A percentile compares a stretch with the other conserved stretches of the same genome.
phyloP scores from a whole-genome alignment of 768 basidiomycete species.

The Boletus eberwhitei region DNA sequence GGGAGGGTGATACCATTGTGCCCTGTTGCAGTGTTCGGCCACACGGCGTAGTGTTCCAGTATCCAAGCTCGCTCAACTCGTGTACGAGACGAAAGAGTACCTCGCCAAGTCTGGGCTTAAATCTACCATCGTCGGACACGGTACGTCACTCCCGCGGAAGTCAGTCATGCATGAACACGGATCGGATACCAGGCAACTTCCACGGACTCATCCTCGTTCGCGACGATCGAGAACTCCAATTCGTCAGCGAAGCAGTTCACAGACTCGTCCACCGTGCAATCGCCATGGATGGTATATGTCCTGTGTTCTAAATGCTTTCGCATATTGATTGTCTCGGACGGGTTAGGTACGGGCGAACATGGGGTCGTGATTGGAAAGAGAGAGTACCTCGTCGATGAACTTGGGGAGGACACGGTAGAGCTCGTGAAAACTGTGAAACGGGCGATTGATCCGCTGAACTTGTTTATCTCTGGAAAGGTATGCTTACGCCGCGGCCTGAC shows the following conservation, averaged over 20 bases:
- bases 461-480: conserved; percentile 85
- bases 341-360: conserved; percentile 77
- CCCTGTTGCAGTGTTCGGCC: too few relatives aligned
- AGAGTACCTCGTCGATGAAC: conserved; percentile 74
- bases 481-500: neutral
- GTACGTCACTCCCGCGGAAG: conserved; percentile 40
- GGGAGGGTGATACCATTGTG: too few relatives aligned
- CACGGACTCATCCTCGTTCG: conserved; percentile 54
- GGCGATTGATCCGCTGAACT: conserved; percentile 72
- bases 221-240: conserved; percentile 53
- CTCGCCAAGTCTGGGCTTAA: conserved; percentile 51
- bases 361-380: conserved; percentile 87
- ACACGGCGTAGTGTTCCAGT: conserved; percentile 55
- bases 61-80: conserved; percentile 63
- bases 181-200: conserved; percentile 38
- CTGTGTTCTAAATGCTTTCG: neutral
- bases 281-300: conserved; percentile 68
- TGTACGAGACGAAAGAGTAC: conserved; percentile 78
- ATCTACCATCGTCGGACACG: conserved; percentile 79
- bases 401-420: conserved; percentile 77
- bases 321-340: neutral
- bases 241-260: conserved; percentile 59
- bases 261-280: too few relatives aligned
- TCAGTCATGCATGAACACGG: neutral
- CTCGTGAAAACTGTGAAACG: conserved; percentile 85